Evolutionary conservation across 345 rosid species (phyloP).

Genomic region (Acer saccharum): DNA sequence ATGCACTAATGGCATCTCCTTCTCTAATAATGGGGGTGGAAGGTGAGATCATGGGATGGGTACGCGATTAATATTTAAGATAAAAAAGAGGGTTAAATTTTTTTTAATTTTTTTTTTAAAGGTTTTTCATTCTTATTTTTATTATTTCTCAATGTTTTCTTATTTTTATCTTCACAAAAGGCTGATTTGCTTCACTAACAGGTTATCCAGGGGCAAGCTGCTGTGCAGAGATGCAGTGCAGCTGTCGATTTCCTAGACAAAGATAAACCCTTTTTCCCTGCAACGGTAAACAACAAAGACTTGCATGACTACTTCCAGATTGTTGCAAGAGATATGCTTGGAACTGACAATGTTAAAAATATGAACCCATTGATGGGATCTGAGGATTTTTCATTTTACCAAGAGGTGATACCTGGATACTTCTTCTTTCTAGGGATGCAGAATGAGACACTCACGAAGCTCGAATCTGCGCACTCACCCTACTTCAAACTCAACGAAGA

Average conservation of each 20-base stretch:
- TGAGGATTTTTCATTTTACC: slow-evolving; percentile 90
- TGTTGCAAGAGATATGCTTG: slow-evolving; percentile 69
- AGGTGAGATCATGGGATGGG: too few relatives aligned
- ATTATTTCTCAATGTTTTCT: too few relatives aligned
- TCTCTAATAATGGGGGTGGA: too few relatives aligned
- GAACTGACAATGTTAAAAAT: slow-evolving; percentile 43
- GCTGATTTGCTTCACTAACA: slow-evolving; percentile 28
- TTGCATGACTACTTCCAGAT: slow-evolving; percentile 57
- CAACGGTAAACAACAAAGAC: slow-evolving; percentile 58
- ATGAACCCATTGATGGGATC: slow-evolving; percentile 85
- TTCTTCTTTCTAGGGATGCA: slow-evolving; percentile 71
- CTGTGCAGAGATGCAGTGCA: slow-evolving; percentile 85
- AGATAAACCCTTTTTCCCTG: slow-evolving; percentile 62
- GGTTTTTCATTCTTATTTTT: too few relatives aligned
- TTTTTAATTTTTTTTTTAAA: too few relatives aligned
- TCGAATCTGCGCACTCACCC: slow-evolving; percentile 56
- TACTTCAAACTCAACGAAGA: slow-evolving; percentile 69
- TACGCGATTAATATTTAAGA: too few relatives aligned
- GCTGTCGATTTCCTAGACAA: slow-evolving; percentile 48
- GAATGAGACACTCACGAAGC: slow-evolving; percentile 37
- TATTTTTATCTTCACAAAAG: too few relatives aligned
- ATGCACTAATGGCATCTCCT: too few relatives aligned
- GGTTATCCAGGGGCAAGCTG: slow-evolving; percentile 89
- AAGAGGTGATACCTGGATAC: slow-evolving; percentile 74
- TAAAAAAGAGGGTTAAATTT: too few relatives aligned